These are phyloP conservation scores for Ceratocystis destructans DNA, from an alignment of 2,329 filamentous ascomycete species.

Conservation along the genomic window DNA sequence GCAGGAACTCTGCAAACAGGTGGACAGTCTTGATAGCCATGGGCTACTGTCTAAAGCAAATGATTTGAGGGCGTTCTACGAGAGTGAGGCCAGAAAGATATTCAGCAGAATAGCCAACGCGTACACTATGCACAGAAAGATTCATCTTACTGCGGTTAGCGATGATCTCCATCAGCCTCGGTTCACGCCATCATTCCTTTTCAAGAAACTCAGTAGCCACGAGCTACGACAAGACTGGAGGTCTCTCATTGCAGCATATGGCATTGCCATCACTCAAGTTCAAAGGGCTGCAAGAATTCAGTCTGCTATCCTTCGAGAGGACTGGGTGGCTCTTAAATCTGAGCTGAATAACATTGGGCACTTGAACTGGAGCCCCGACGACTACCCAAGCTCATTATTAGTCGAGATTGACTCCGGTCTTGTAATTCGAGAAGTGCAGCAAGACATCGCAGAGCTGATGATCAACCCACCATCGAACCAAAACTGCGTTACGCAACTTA, in stretches of 20 bases:
- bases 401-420: conserved; percentile 51
- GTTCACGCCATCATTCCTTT: conserved; percentile 25
- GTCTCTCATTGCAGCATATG: conserved; percentile 29
- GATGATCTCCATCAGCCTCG: neutral
- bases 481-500: conserved; percentile 50
- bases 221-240: conserved; percentile 28
- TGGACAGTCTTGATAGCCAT: neutral
- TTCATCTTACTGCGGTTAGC: neutral
- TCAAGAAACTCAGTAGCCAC: conserved; percentile 25
- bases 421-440: conserved; percentile 46
- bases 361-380: conserved; percentile 37
- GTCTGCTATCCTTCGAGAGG: neutral
- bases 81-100: neutral
- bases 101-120: neutral
- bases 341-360: conserved; percentile 41
- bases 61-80: neutral
- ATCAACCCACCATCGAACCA: conserved; percentile 26
- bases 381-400: conserved; percentile 47
- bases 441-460: conserved; percentile 45
- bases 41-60: neutral
- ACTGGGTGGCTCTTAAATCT: conserved; percentile 25
- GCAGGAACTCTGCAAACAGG: neutral
- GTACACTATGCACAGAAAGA: neutral
- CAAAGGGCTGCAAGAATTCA: conserved; percentile 34
- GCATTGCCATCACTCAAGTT: conserved; percentile 28